Base-by-base conservation (phyloP, 257 asterid species). In the Plantago elongata region DNA sequence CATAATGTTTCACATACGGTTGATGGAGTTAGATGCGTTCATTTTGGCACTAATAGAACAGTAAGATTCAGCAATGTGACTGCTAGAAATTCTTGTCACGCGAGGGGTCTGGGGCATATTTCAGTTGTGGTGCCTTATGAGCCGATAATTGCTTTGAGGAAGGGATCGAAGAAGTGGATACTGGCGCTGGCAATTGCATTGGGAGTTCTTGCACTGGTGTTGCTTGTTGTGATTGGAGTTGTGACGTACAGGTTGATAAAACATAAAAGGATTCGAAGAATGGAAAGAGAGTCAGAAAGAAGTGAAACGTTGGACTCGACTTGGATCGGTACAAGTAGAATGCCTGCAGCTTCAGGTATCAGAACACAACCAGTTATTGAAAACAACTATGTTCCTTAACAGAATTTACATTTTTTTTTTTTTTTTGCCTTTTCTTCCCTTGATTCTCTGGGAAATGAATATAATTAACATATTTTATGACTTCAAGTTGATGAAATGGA, bases 321-420 rank as follows among this genome's bases (percentile, higher is more conserved):
- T 42, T 89, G 96, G 97, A 68, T 92, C 76, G 95, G 97, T 12
- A 61, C 64, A 13, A 89, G 96, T 70, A 89, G 82, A 80, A 80
- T 92, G 97, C 91, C 89, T 55, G 27, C 77, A 10, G 98, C 95
- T 68, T 63, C 89, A 52, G 83, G 79, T 67, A 81, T 84, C 68
- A 86, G 97, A 75, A 92, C 97, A 34, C 87, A 78, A 63, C 97
- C 99, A 27, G 77, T 54, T 65, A 79, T 92, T 77, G 98, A 88
- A 63, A 72, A 63, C 68, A 77, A 66, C 27, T 83, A 83, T 66
- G 60, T 77, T 42, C 95, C 96, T 66, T 87, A 68, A 79, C 38
- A 18, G 9, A 11, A 4, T 66, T 62, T 62, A n/a, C 5, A 3
- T 30, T 46, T 38, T 14, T 12, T 55, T 18, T 51, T 58, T 18